Percentiles rank a stretch among this genome's conserved stretches.
These are phyloP conservation scores for Crithidia fasciculata DNA, from an alignment of 208 protist species.

Conservation along the genomic window DNA sequence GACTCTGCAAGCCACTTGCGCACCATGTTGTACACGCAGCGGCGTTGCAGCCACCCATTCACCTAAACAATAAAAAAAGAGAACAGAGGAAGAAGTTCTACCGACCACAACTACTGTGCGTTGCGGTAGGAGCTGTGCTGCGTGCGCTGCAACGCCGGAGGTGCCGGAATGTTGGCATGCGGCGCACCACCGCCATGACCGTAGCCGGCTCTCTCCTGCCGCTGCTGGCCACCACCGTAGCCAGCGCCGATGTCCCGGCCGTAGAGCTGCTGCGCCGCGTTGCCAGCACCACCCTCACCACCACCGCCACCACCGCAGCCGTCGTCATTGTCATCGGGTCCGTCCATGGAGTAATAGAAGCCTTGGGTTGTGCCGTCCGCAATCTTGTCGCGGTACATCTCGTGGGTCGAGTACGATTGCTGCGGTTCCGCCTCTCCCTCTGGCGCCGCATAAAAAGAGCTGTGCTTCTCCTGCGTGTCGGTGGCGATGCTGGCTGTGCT, in stretches of 20 bases:
- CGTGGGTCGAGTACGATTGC: conserved; percentile 14
- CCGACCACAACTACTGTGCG: background rate
- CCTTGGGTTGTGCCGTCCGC: conserved; percentile 28
- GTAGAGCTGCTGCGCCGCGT: conserved; percentile 14
- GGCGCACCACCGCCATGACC: background rate
- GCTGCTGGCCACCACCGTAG: background rate
- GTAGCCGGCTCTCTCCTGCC: background rate
- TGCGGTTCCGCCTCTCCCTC: background rate
- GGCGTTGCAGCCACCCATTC: too few species aligned
- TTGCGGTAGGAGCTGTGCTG: background rate
- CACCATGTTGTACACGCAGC: too few species aligned
- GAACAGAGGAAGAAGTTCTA: background rate
- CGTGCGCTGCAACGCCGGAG: background rate
- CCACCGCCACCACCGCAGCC: too few species aligned
- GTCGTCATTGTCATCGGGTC: background rate
- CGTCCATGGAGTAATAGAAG: conserved; percentile 28
- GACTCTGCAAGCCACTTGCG: too few species aligned
- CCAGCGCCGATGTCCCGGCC: background rate
- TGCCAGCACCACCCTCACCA: too few species aligned
- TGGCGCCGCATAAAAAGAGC: conserved; percentile 18
- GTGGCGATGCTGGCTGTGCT: background rate
- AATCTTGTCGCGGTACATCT: conserved; percentile 12
- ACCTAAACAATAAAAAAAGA: background rate
- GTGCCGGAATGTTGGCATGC: conserved; percentile 9
- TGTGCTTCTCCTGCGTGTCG: conserved; percentile 7